Base-by-base conservation (phyloP, 805 yeast species). In the Alloascoidea africana region DNA sequence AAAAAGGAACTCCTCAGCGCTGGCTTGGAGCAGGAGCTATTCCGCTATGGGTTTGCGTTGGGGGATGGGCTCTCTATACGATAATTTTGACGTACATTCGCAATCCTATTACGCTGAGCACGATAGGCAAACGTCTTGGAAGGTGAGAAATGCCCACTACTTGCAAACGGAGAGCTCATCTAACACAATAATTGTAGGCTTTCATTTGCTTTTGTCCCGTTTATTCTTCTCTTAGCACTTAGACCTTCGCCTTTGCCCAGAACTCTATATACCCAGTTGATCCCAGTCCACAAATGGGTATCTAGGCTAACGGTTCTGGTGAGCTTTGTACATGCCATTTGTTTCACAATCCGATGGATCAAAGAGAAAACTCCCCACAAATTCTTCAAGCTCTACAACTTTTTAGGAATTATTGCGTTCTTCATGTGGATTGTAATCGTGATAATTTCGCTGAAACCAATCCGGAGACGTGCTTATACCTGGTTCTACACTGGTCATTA, bases 241-340 rank as follows among this genome's bases (percentile, higher is more conserved):
- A 58, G 89, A 39, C 96, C 97, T 1, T 76, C 91, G 2, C 94
- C 94, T 2, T 56, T 89, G 36, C 96, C 95, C 0, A 66, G 73
- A 34, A 72, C 80, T 0, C 58, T 86, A 14, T 89, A 89, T 53
- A 56, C 89, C 39, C 59, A 78, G 13, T 56, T 86, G 27, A 52
- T 89, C 6, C 94, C 94, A 0, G 62, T 86, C 19, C 97, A 89
- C 59, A 87, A 86, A 53, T 89, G 96, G 95, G 59, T 89, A 3
- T 77, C 94, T 2, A 63, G 97, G 39, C 56, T 81, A 3, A 73
- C 84, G 14, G 78, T 85, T 0, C 16, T 82, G 5, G 75, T 82
- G 50, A 67, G 86, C 2, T 43, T 68, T 0, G 36, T 71, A 5
- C 97, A 89, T 51, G 73, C 85, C 0, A 41, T 65, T 0, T 44